Base-by-base conservation (phyloP, 306 rosid genomes). In the Nissolia schottii region DNA sequence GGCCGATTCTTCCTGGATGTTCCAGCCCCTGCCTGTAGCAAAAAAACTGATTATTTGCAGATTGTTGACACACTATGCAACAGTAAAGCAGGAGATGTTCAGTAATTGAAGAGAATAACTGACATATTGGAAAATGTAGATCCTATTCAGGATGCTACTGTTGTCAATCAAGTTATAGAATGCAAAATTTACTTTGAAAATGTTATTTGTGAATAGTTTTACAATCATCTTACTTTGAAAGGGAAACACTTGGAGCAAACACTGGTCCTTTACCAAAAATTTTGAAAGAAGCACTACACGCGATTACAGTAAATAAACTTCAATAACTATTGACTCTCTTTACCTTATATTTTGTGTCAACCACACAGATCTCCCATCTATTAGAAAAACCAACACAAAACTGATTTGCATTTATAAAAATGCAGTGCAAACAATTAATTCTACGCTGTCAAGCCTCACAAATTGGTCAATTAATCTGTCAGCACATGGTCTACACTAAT, bases 11-110 rank as follows among this genome's bases (percentile, higher is more conserved):
- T 79, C 92, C 75, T 87, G 22, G 93, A 82, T 22, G 92, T 55
- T 81, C 93, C 96, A 73, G 87, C 87, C 71, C 86, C 93, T 5
- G 71, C 84, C 92, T 89, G 82, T 40, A 54, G 58, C 37, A 76
- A 66, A 27, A 55, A 70, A 73, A 67, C 38, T 40, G 67, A 25
- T 54, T 60, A 25, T 54, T 60, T 48, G 25, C 24, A 74, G 64
- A 48, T 65, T 61, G 67, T 9, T 29, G 13, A 62, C 75, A 67
- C 31, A 60, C 51, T 69, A 35, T 59, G 10, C 75, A 58, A 40
- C 41, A 45, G 50, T 48, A 50, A 63, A 87, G 43, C 25, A 62
- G 10, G 15, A 75, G 37, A 24, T 31, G 3, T 46, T 48, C 16
- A 29, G 40, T 19, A 35, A 34, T 43, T 25, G 13, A 56, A 19